Evolutionary conservation across 2,329 filamentous ascomycete genomes (phyloP), one percentile per base, ranked within the genome.

Genomic region (Pseudodiploospora longispora): DNA sequence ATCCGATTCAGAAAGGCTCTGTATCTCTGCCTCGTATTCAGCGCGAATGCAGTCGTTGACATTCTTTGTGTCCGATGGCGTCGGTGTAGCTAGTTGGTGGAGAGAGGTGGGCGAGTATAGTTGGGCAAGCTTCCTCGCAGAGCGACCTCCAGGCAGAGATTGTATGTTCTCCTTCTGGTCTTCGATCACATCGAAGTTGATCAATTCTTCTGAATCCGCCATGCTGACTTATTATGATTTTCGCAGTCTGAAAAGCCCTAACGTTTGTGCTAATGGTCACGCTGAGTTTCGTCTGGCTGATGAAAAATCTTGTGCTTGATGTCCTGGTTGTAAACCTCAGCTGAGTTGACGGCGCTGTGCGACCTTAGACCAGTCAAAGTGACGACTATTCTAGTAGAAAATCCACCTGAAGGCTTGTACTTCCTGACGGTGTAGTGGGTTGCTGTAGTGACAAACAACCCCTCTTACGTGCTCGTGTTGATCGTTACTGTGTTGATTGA

Each of bases 141-240:
- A 97, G 52, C 93, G 73, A 27, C 77, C 93, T 50, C 87, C 85
- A 10, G 91, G 90, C 9, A 98, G 76, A 27, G 89, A 83, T 65
- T 96, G 90, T 45, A 98, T 96, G 66, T 98, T 98, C 69, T 98
- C 93, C 68, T 98, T 98, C 57, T 96, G 90, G 38, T 79, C 80
- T 69, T 98, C 93, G 67, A 98, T 96, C 51, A 96, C 78, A 57
- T 95, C 86, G 69, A 98, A 97, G 68, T 81, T 70, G 60, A 83
- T 79, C 34, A 80, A 64, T 53, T 83, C 77, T 48, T 67, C 65
- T 49, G 68, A 64, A 33, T 55, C 54, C 51, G 70, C 68, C 69
- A 80, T 80, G 56, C 57, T 65, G 51, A 43, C 47, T 60, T 52
- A 52, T 49, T 56, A 42, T 2, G 19, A 19, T 50, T 38, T 43